Evolutionary conservation across 108 stramenopile genomes (phyloP).

Genomic region (Skeletonema grethae): DNA sequence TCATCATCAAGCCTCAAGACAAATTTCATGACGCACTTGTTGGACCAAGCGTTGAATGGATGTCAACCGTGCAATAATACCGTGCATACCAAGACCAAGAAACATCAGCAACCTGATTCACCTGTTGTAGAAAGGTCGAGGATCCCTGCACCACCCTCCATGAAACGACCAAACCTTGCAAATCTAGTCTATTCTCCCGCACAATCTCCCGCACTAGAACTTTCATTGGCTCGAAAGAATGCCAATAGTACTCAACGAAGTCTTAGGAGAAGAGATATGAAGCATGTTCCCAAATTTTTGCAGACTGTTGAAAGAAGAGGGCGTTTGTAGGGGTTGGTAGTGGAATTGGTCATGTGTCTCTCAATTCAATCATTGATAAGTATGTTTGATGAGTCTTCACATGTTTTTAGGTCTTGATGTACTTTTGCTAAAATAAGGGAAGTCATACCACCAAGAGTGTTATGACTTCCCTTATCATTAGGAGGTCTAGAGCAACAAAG

Average conservation of each 20-base stretch:
- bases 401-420: not conserved
- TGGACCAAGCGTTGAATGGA: not conserved
- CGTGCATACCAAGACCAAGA: not conserved
- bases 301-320: not conserved
- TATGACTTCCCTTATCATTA: no score
- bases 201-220: not conserved
- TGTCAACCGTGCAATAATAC: not conserved
- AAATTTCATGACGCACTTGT: not conserved
- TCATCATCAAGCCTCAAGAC: not conserved
- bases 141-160: not conserved
- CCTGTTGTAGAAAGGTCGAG: not conserved
- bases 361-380: not conserved
- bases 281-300: not conserved
- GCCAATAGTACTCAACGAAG: slow-evolving; percentile 1
- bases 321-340: not conserved
- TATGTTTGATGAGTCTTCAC: not conserved
- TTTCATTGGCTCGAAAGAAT: not conserved
- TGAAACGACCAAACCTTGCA: not conserved
- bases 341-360: not conserved
- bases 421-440: no score
- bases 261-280: not conserved
- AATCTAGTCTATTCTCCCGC: not conserved
- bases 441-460: no score
- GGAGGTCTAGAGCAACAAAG: not conserved
- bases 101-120: not conserved